Evolutionary conservation across 163 green algal genomes (phyloP), one percentile per base, ranked within the genome.

Genomic region (Trebouxiophyceae sp.): DNA sequence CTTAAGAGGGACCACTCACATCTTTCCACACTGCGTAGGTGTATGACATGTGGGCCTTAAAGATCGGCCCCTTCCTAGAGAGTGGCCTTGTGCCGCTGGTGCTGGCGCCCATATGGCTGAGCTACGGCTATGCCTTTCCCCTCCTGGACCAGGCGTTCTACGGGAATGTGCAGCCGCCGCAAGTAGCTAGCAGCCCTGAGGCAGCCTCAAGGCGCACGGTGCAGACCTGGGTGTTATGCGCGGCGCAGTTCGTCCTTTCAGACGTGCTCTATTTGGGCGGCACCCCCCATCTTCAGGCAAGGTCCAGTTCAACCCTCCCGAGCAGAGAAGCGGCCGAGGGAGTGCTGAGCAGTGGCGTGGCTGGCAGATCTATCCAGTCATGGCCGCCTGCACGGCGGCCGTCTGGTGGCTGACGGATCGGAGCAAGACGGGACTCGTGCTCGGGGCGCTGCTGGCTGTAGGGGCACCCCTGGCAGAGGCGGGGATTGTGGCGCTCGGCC

Each of bases 91-190:
- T 74, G 3, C 68, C 68, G 4, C 24, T 69, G 3, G n/a, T 69
- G 24, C 56, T 74, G 32, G 68, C 62, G n/a, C 68, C 68, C 46
- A 74, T 74, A 47, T 74, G 68, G 68, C 33, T 74, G 30, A 45
- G 69, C 26, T 69, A 69, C 45, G 61, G 55, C 30, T 74, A 70
- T 20, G 55, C 69, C 7, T 30, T 61, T 39, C 64, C 55, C 12
- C 39, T 70, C n/a, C 28, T 58, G 54, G 55, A 70, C 20, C 26
- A 39, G n/a, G 33, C 30, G 23, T 63, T 70, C 45, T 27, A 45
- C 5, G 63, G n/a, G n/a, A n/a, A 69, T 33, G 64, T 34, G 27
- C 20, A 23, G 16, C 16, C 47, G 16, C n/a, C 47, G 20, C 19
- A 27, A 20, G 47, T 8, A 57, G 39, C 39, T 16, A 50, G 19